Percentiles rank a stretch among this genome's conserved stretches.
Conservation (phyloP, 1,284 basidiomycete genomes). For the Singerocomus inundabilis region DNA sequence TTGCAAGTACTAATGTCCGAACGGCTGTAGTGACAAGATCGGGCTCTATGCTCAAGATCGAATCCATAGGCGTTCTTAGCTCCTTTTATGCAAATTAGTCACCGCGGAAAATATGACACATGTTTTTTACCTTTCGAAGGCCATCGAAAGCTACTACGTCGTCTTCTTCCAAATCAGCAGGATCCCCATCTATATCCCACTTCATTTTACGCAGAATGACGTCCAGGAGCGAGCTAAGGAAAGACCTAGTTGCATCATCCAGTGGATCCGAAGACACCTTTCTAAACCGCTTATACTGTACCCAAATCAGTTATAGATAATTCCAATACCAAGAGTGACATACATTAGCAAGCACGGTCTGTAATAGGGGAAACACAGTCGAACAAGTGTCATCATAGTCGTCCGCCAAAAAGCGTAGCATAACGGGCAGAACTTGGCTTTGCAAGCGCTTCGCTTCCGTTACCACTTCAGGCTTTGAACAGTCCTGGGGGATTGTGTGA, state of each 20-base stretch:
- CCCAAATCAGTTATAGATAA: slow-evolving; percentile 6
- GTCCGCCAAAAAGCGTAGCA: slow-evolving; percentile 89
- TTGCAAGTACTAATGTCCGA: slow-evolving; percentile 68
- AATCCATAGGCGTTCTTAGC: slow-evolving; percentile 79
- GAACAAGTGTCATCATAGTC: slow-evolving; percentile 84
- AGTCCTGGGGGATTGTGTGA: slow-evolving; percentile 46
- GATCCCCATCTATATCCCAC: slow-evolving; percentile 85
- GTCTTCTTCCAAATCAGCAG: slow-evolving; percentile 86
- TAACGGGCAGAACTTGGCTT: slow-evolving; percentile 72
- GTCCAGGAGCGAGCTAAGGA: slow-evolving; percentile 78
- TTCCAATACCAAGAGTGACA: slow-evolving; percentile 32
- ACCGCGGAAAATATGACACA: slow-evolving; percentile 4
- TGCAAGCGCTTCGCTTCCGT: slow-evolving; percentile 70
- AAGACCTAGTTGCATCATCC: slow-evolving; percentile 73
- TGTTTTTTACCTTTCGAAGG: slow-evolving; percentile 69
- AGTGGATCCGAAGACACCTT: slow-evolving; percentile 67
- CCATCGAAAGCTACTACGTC: slow-evolving; percentile 83
- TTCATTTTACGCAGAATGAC: slow-evolving; percentile 87
- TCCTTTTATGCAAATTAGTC: slow-evolving; percentile 49
- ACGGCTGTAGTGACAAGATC: slow-evolving; percentile 76
- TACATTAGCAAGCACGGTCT: slow-evolving; percentile 72
- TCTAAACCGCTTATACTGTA: slow-evolving; percentile 75
- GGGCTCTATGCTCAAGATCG: slow-evolving; percentile 78
- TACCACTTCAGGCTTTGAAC: slow-evolving; percentile 59
- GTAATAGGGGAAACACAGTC: slow-evolving; percentile 81